A percentile compares a stretch with the other conserved stretches of the same genome.
Evolutionary conservation across 176 grass and related monocot genomes (phyloP).

Genomic region (Carex kokanica): DNA sequence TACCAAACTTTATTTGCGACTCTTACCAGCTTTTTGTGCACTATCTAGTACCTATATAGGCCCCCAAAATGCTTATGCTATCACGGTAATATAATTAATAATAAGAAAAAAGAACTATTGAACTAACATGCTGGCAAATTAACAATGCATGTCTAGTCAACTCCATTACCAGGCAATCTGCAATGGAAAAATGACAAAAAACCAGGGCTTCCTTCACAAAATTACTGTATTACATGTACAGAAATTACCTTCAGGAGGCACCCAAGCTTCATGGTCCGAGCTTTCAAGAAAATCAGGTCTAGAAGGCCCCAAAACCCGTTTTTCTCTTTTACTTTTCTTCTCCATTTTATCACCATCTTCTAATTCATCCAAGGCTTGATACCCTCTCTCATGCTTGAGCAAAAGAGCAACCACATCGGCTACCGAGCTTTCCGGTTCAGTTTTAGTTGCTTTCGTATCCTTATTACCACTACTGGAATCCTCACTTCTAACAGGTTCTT

Average conservation of each 20-base stretch:
- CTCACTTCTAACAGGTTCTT: slow-evolving; percentile 33
- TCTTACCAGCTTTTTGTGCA: background rate
- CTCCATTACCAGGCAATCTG: background rate
- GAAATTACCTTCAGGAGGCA: slow-evolving; percentile 84
- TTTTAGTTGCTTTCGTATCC: slow-evolving; percentile 39
- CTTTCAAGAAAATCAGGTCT: slow-evolving; percentile 76
- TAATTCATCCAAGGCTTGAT: slow-evolving; percentile 48
- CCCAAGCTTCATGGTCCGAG: slow-evolving; percentile 71
- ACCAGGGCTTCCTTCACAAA: background rate
- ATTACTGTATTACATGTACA: background rate
- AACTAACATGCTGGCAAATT: background rate
- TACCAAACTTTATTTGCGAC: background rate
- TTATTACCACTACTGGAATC: slow-evolving; percentile 9
- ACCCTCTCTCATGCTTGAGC: slow-evolving; percentile 76
- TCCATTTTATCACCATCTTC: slow-evolving; percentile 36
- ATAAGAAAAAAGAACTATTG: background rate
- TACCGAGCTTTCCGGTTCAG: slow-evolving; percentile 67
- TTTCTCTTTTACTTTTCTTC: slow-evolving; percentile 58
- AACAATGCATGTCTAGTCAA: background rate
- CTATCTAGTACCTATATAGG: background rate
- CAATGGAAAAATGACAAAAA: background rate
- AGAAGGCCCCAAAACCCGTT: slow-evolving; percentile 64
- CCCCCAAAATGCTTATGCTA: background rate
- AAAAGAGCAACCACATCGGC: slow-evolving; percentile 91
- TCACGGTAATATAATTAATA: background rate